phyloP scores from a whole-genome alignment of 2,329 filamentous ascomycete species.

The Epichloe gansuensis region DNA sequence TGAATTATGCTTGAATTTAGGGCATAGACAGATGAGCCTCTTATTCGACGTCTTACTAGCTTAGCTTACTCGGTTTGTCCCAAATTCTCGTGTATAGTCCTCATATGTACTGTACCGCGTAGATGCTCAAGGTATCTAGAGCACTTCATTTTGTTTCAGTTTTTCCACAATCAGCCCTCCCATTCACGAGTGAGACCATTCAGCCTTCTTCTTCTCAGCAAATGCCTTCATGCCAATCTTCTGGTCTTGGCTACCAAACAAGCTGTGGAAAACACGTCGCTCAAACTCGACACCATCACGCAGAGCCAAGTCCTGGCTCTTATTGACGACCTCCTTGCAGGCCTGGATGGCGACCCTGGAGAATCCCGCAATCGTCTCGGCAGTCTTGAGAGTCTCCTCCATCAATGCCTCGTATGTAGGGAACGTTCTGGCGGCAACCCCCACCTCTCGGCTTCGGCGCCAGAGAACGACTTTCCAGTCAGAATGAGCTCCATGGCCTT shows the following conservation, averaged over 20 bases:
- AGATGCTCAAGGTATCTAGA: background rate
- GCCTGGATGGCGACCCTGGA: conserved; percentile 79
- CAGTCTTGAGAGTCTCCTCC: conserved; percentile 67
- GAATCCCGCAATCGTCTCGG: conserved; percentile 79
- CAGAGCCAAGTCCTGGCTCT: conserved; percentile 84
- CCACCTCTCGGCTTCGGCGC: conserved; percentile 78
- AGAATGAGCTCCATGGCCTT: conserved; percentile 86
- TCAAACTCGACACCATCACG: conserved; percentile 92
- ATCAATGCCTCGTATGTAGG: conserved; percentile 71
- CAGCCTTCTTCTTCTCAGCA: conserved; percentile 83
- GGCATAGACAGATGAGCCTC: too few relatives aligned
- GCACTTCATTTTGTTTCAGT: background rate
- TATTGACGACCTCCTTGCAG: conserved; percentile 97
- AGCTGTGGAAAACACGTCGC: conserved; percentile 77
- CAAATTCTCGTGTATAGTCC: too few relatives aligned
- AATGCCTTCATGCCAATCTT: conserved; percentile 97
- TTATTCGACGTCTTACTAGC: too few relatives aligned
- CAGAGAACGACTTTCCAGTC: conserved; percentile 73
- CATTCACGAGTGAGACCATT: conserved; percentile 69
- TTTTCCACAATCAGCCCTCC: background rate
- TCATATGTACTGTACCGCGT: too few relatives aligned
- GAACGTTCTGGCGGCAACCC: conserved; percentile 80
- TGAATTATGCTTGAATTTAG: too few relatives aligned
- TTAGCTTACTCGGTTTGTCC: too few relatives aligned
- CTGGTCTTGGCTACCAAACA: conserved; percentile 93